Conservation (phyloP, 2,329 filamentous ascomycete species). For the Beauveria sp. region DNA sequence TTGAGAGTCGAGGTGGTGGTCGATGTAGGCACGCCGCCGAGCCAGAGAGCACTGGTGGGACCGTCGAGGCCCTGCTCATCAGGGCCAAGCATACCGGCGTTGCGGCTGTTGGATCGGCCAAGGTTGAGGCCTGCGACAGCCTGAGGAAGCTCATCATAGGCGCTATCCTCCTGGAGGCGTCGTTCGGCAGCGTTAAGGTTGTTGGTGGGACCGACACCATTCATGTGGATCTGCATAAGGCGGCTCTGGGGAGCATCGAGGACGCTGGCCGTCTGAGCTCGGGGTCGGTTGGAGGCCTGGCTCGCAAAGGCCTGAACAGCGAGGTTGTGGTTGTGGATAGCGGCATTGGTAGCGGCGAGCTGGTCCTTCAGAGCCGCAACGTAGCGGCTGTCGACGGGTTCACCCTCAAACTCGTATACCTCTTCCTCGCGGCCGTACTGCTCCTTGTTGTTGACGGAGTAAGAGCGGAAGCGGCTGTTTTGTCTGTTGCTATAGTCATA, state of each 20-base stretch:
- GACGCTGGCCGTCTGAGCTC: slow-evolving; percentile 86
- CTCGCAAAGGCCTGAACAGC: slow-evolving; percentile 88
- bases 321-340: slow-evolving; percentile 84
- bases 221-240: slow-evolving; percentile 64
- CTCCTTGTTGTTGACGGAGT: slow-evolving; percentile 97
- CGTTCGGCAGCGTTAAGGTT: slow-evolving; percentile 71
- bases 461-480: slow-evolving; percentile 85
- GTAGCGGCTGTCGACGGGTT: slow-evolving; percentile 48
- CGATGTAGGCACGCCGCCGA: slow-evolving; percentile 93
- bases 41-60: slow-evolving; percentile 89
- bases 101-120: slow-evolving; percentile 55
- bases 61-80: slow-evolving; percentile 80
- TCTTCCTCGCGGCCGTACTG: slow-evolving; percentile 89
- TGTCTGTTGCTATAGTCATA: slow-evolving; percentile 64
- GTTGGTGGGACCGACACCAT: slow-evolving; percentile 60
- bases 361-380: slow-evolving; percentile 56
- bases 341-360: slow-evolving; percentile 55
- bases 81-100: slow-evolving; percentile 58
- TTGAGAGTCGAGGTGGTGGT: slow-evolving; percentile 92
- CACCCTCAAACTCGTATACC: slow-evolving; percentile 53
- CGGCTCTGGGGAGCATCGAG: slow-evolving; percentile 68
- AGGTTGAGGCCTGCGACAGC: slow-evolving; percentile 77
- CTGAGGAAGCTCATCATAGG: slow-evolving; percentile 73
- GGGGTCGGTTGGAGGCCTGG: slow-evolving; percentile 75
- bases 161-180: slow-evolving; percentile 63